phyloP scores from a whole-genome alignment of 305 asterid genomes.

The Solanum hybrid region DNA sequence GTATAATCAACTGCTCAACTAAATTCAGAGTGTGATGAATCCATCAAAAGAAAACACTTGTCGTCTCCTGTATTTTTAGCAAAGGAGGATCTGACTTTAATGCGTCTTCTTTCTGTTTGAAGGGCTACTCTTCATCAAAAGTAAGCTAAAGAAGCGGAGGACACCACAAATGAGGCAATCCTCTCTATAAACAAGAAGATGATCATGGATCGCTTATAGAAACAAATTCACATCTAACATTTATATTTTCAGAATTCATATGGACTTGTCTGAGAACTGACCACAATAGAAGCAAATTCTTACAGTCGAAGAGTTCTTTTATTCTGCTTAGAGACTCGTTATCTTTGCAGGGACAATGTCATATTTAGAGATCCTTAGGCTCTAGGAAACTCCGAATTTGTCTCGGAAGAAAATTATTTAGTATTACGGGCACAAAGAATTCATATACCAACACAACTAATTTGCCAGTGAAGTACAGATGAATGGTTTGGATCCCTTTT shows the following conservation, averaged over 20 bases:
- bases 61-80: neutral
- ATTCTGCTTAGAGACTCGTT: neutral
- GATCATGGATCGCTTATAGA: neutral
- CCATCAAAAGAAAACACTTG: neutral
- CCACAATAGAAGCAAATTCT: neutral
- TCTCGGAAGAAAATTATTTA: neutral
- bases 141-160: neutral
- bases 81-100: neutral
- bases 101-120: neutral
- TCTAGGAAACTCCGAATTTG: neutral
- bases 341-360: neutral
- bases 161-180: neutral
- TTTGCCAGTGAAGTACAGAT: neutral
- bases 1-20: neutral
- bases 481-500: neutral
- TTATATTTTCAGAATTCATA: neutral
- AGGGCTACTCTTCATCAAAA: neutral
- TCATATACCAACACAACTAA: neutral
- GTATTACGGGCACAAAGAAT: neutral
- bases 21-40: neutral
- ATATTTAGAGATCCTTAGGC: neutral
- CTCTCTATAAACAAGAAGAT: neutral
- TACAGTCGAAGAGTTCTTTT: neutral
- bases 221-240: neutral
- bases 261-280: neutral